Base-by-base conservation (phyloP, 2,329 filamentous ascomycete genomes). In the Hypoxylon sp. region DNA sequence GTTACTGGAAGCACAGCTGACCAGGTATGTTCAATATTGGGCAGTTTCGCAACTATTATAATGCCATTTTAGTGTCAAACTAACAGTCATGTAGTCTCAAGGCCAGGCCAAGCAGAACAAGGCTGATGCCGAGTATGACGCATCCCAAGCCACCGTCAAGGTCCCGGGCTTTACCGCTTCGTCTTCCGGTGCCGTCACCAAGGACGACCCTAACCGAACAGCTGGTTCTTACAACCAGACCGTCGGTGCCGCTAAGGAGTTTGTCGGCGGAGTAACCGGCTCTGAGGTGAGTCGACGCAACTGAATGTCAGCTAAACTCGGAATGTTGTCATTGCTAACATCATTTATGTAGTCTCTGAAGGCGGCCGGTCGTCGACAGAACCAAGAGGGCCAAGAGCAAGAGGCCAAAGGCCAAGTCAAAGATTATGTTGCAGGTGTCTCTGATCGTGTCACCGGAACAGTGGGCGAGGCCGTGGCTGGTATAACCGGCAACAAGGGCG, bases 141-240 rank as follows among this genome's bases (percentile, higher is more conserved):
- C 90, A 72, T 96, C 93, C 5, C 91, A 97, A 79, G 87, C 91
- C 4, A 87, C 92, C 14, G 86, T 86, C 72, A 95, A 94, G 80
- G 79, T 91, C n/a, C 94, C 92, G 3, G 90, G 91, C 67, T 84
- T 90, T 78, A 89, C 90, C 25, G 86, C 92, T 64, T 91, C 91
- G 10, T 84, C 90, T 56, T 88, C 89, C 0, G 93, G 93, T 53
- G 91, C 90, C 37, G 84, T 92, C 54, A 87, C 90, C 69, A 86
- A 88, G 73, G 93, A 97, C 80, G 85, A 93, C 80, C 84, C 90
- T 10, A 85, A 95, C 79, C 92, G 94, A 72, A 83, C 86, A 22
- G 79, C 88, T 17, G 95, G 95, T 48, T 86, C 86, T 17, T 97
- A 92, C 90, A 93, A 97, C 84, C 95, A 98, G 83, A 97, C 94